Percentiles rank a stretch among this genome's conserved stretches.
Evolutionary conservation across 2,329 filamentous ascomycete species (phyloP).

Genomic region (Penicillium sp.): DNA sequence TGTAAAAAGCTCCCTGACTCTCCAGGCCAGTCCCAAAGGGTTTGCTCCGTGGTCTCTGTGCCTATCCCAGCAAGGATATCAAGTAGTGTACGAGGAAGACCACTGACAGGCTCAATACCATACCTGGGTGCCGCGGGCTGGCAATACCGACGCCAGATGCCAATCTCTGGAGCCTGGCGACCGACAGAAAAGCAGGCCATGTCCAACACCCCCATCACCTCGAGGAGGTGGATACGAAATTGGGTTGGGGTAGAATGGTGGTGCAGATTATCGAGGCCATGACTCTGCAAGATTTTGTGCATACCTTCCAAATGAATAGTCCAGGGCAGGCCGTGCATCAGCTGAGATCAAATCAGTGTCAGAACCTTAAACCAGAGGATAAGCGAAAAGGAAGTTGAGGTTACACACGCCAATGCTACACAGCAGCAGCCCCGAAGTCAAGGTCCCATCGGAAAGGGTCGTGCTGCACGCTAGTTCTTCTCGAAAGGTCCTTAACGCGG

Average conservation of each 20-base stretch:
- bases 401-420: constrained; percentile 34
- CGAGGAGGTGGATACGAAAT: constrained; percentile 29
- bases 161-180: constrained; percentile 24
- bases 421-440: constrained; percentile 32
- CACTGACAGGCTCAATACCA: constrained; percentile 30
- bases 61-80: constrained; percentile 31
- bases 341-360: constrained; percentile 13
- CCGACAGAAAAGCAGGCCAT: constrained; percentile 29
- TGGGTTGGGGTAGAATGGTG: neutral
- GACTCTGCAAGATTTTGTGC: constrained; percentile 30
- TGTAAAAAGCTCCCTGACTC: constrained; percentile 27
- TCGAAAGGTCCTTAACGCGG: constrained; percentile 29
- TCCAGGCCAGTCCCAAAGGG: constrained; percentile 34
- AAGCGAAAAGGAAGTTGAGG: neutral
- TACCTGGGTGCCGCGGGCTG: constrained; percentile 9
- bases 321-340: constrained; percentile 33
- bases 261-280: constrained; percentile 10
- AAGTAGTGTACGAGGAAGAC: constrained; percentile 30
- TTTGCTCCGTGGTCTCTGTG: constrained; percentile 25
- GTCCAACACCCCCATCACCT: constrained; percentile 38
- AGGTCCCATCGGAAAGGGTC: constrained; percentile 29
- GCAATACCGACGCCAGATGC: constrained; percentile 32
- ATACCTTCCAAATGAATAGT: constrained; percentile 36
- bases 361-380: constrained; percentile 1
- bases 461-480: constrained; percentile 27